phyloP scores from a whole-genome alignment of 139 green algal species.

The Auxenochlorella pyrenoidosa region DNA sequence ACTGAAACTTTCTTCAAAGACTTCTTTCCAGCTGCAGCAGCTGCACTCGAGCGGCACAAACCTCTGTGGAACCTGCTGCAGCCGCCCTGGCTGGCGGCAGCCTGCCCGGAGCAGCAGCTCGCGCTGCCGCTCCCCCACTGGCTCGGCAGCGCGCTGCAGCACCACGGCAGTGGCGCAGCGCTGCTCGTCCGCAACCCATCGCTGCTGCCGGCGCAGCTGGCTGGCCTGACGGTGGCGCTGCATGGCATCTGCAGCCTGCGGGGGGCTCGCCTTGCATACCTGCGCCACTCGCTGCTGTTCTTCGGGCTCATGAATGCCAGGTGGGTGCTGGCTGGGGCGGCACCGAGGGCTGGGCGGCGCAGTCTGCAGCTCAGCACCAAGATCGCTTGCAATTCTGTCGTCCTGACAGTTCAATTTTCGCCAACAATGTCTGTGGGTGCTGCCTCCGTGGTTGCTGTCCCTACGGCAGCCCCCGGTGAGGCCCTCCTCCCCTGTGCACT shows the following conservation, averaged over 20 bases:
- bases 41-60: not conserved
- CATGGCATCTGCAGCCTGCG: not conserved
- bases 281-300: constrained; percentile 6
- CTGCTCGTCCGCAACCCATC: not conserved
- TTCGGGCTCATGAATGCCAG: constrained; percentile 4
- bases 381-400: no score
- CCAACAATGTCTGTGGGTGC: no score
- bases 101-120: not conserved
- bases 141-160: no score
- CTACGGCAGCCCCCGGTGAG: no score
- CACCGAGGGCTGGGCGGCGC: no score
- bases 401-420: no score
- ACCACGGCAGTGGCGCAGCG: not conserved
- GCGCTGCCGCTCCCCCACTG: not conserved
- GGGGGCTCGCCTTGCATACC: not conserved
- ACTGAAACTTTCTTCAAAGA: not conserved
- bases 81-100: constrained; percentile 15
- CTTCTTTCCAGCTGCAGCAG: constrained; percentile 14
- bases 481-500: no score
- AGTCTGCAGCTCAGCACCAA: no score
- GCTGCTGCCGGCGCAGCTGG: constrained; percentile 22
- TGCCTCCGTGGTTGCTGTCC: no score
- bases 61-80: not conserved
- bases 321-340: not conserved
- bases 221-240: not conserved